A percentile compares a stretch with the other conserved stretches of the same genome.
Evolutionary conservation across 495 filamentous ascomycete genomes (phyloP).

Genomic region (Cryomyces minteri): DNA sequence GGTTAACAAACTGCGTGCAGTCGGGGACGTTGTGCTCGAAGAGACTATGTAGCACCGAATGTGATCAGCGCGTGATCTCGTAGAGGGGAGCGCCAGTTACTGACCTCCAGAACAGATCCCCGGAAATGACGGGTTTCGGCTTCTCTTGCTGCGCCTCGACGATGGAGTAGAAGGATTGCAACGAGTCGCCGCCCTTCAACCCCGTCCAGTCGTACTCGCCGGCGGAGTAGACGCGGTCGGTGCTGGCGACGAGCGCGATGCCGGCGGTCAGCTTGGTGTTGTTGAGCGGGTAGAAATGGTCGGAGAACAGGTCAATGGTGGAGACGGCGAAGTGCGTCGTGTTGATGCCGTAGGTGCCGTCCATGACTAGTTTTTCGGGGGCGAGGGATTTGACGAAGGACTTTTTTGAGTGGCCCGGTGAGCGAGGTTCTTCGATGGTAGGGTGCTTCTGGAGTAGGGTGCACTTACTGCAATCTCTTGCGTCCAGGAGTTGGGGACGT

Average conservation of each 20-base stretch:
- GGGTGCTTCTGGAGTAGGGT: too few relatives aligned
- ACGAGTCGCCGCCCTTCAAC: slow-evolving; percentile 12
- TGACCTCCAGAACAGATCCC: slow-evolving; percentile 33
- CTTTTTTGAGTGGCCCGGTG: too few relatives aligned
- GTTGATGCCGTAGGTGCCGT: slow-evolving; percentile 38
- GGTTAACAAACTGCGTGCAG: slow-evolving; percentile 23
- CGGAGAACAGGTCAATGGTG: slow-evolving; percentile 31
- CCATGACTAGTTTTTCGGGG: slow-evolving; percentile 30
- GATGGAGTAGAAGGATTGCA: slow-evolving; percentile 25
- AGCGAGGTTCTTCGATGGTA: too few relatives aligned
- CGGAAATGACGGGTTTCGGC: slow-evolving; percentile 15
- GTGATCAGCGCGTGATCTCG: too few relatives aligned
- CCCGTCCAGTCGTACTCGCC: slow-evolving; percentile 36
- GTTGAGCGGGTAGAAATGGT: slow-evolving; percentile 34
- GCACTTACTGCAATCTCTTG: slow-evolving; percentile 27
- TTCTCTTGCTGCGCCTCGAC: slow-evolving; percentile 22
- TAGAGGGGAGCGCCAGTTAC: too few relatives aligned
- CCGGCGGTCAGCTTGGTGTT: slow-evolving; percentile 24
- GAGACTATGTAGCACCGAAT: too few relatives aligned
- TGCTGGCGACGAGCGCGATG: slow-evolving; percentile 22
- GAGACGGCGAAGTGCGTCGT: slow-evolving; percentile 25
- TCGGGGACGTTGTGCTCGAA: slow-evolving; percentile 33
- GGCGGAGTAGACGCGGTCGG: slow-evolving; percentile 27
- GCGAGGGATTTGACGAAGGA: slow-evolving; percentile 30
- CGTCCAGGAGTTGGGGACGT: slow-evolving; percentile 30